Evolutionary conservation across 768 basidiomycete species (phyloP), one percentile per base, ranked within the genome.

Genomic region (Boletellus emodensis): DNA sequence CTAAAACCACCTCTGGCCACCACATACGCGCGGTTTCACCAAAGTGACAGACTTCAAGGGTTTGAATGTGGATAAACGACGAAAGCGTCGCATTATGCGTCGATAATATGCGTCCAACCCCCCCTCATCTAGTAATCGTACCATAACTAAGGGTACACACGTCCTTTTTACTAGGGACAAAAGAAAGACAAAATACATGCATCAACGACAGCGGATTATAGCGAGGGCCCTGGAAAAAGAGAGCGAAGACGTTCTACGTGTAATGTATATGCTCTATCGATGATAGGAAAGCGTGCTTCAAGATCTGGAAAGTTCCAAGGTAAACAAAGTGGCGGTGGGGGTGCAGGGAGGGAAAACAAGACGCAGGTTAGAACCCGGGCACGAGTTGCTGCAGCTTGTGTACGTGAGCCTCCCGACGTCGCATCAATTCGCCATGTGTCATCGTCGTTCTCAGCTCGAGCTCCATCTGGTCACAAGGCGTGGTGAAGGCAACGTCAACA

Each of bases 341-440:
- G 33, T 44, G 20, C 13, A 30, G 30, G 17, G 3, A 26, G 32
- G 6, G 18, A 22, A 18, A 12, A 13, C 0, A 11, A 20, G 5
- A 1, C 18, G n/a, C 1, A 2, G 5, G 14, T 46, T n/a, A 57
- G 24, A 45, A 54, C 18, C 32, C 66, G 22, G 63, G 71, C 60
- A 77, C 66, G 44, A 81, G 65, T 52, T 72, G 65, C 28, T 64
- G 68, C 48, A 84, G 65, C 34, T 64, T 67, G 33, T 69, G 64
- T 18, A 80, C 76, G 59, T 86, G 85, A 5, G 66, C 63, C 15
- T 78, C 70, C 18, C 82, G 77, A 53, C 76, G 79, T 49, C 72
- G 76, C 36, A 80, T 68, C 43, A 87, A 71, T 45, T 87, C 85
- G 3, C 68, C 56, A 59, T 84, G 82, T 4, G 74, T 56, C 34